Percentiles rank a stretch among this genome's conserved stretches.
These are phyloP conservation scores for Sophora flavescens DNA, from an alignment of 306 rosid species.

Conservation along the genomic window DNA sequence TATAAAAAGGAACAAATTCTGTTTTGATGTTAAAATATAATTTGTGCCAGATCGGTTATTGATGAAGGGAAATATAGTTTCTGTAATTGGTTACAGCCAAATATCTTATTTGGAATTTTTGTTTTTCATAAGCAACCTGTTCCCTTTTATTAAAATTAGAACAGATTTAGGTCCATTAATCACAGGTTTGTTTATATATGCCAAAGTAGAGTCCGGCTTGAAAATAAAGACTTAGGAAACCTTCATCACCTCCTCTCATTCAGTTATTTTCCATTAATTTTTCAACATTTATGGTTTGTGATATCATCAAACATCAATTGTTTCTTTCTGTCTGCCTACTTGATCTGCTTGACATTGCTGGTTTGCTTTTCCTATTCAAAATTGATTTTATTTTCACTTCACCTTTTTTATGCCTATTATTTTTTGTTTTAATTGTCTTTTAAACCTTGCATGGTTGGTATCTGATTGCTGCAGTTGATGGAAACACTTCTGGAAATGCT, in stretches of 20 bases:
- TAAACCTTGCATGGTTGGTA: constrained; percentile 33
- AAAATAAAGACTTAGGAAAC: constrained; percentile 14
- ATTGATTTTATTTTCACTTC: background rate
- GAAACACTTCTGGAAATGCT: constrained; percentile 77
- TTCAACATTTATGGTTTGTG: constrained; percentile 4
- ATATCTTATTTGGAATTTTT: constrained; percentile 7
- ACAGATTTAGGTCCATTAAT: constrained; percentile 6
- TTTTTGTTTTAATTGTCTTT: constrained; percentile 30
- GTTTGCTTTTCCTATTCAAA: constrained; percentile 15
- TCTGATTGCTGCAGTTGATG: constrained; percentile 68
- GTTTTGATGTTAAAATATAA: background rate
- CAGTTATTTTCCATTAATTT: constrained; percentile 3
- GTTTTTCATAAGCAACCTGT: constrained; percentile 6
- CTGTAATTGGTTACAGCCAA: constrained; percentile 2
- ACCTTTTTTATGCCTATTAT: background rate
- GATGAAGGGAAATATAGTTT: background rate
- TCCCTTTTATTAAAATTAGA: constrained; percentile 6
- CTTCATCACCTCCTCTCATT: constrained; percentile 21
- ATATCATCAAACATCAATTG: constrained; percentile 1
- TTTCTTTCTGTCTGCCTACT: constrained; percentile 11
- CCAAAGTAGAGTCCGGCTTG: constrained; percentile 18
- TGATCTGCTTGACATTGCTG: background rate
- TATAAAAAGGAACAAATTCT: background rate
- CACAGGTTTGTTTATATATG: constrained; percentile 1
- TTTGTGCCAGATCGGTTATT: constrained; percentile 22